Evolutionary conservation across 116 monocot genomes (phyloP).

Genomic region (Zostera marina): DNA sequence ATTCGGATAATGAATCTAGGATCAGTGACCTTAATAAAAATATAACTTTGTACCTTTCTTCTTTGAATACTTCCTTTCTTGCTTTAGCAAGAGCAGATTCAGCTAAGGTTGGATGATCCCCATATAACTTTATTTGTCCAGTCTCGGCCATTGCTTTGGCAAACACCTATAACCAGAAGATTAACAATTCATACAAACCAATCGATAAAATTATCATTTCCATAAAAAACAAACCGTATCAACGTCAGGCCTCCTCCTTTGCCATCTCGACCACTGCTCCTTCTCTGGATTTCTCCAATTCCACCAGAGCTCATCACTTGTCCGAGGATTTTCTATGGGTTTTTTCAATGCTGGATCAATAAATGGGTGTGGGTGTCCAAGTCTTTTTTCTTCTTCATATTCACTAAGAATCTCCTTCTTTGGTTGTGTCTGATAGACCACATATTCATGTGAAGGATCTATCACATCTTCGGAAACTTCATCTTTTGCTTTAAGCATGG

Average conservation of each 20-base stretch:
- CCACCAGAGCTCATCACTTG: conserved; percentile 97
- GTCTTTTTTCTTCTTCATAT: conserved; percentile 59
- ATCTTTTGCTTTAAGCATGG: conserved; percentile 22
- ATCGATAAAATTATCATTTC: conserved; percentile 2
- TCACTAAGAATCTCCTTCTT: conserved; percentile 46
- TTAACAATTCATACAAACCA: conserved; percentile 1
- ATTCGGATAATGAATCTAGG: no score
- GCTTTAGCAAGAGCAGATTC: conserved; percentile 85
- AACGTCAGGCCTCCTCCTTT: conserved; percentile 82
- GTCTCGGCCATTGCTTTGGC: conserved; percentile 96
- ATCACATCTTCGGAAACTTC: conserved; percentile 26
- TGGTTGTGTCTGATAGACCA: conserved; percentile 53
- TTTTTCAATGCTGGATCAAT: conserved; percentile 49
- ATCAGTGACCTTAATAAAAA: background rate
- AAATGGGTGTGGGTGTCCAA: conserved; percentile 78
- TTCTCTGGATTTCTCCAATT: conserved; percentile 88
- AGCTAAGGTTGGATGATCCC: conserved; percentile 71
- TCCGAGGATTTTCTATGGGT: conserved; percentile 42
- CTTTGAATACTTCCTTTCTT: conserved; percentile 71
- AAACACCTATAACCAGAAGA: conserved; percentile 45
- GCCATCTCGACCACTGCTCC: conserved; percentile 97
- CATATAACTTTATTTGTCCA: conserved; percentile 88
- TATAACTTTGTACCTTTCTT: conserved; percentile 59
- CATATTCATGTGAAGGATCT: conserved; percentile 55
- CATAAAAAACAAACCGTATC: conserved; percentile 61